Evolutionary conservation across 176 grass and related monocot species (phyloP), one percentile per base, ranked within the genome.

Genomic region (Stipa capillata): DNA sequence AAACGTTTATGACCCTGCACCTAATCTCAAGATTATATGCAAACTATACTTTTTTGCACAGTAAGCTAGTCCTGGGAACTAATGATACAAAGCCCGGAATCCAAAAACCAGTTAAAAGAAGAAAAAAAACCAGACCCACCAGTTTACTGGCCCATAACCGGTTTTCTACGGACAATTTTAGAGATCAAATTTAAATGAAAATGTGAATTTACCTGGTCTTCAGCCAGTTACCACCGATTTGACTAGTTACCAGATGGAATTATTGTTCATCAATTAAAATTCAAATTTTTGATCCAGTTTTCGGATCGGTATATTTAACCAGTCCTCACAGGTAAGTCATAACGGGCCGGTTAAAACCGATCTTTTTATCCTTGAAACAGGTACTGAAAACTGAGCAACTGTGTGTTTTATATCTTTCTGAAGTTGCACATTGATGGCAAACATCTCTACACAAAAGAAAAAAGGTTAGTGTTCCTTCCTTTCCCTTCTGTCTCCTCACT

Each of bases 401-500:
- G 53, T 72, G 20, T 24, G 61, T 13, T 76, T 41, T 28, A n/a
- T 65, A 85, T 82, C 64, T 82, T 81, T 82, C 64, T 65, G 83
- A 82, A 50, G 78, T 82, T 66, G 47, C 72, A 82, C 28, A 64
- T 79, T 47, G 64, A 89, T 73, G 72, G 58, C 23, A 85, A 85
- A 85, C 47, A 78, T 82, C 72, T 82, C 78, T 89, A 85, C 85
- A 85, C 87, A 89, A 51, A 56, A 85, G 62, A 8, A 82, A 72
- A 54, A 23, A 31, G 1, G 77, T 89, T 85, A 89, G 65, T 50
- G 41, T 50, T 85, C 56, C 77, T 71, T 89, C 62, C 64, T 85
- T 80, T 65, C 78, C 72, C 87, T 89, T 85, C 47, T 77, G 83
- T 77, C 82, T 72, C 87, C 78, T 85, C 87, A 20, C 83, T 82